Evolutionary conservation across 208 protist species (phyloP), one percentile per base, ranked within the genome.

Genomic region (Wallacemonas collosoma): DNA sequence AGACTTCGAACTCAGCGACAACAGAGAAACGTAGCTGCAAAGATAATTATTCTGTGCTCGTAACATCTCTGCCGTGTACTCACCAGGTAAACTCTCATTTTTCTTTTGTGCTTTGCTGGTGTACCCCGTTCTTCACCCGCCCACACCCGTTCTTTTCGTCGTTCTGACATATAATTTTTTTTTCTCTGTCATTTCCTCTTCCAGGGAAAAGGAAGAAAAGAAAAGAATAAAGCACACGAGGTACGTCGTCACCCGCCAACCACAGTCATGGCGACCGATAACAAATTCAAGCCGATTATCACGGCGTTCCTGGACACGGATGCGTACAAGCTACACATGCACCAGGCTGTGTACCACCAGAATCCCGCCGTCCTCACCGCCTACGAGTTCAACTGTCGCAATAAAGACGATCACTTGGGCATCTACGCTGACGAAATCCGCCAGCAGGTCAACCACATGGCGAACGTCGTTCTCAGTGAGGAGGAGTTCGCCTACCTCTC

Each of bases 311-410:
- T 96, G 51, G 91, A 96, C 80, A 96, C 91, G 17, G 91, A 96
- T 76, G 89, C 88, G 43, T 96, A 96, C 78, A 96, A 96, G 70
- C 72, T 96, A 62, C 89, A 96, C 79, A 96, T 96, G 91, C 91
- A 96, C 68, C 91, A 96, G 69, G 91, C 89, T 9, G 87, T 96
- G 5, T 90, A 93, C 65, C 91, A 94, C 70, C 67, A 91, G 41
- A 73, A 89, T 69, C 81, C 79, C 7, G 67, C 68, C 8, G 85
- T 93, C 3, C 14, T 70, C 26, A 65, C 84, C 15, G 66, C 75
- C 11, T 94, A 88, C 71, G 83, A 93, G 79, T 93, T 96, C 76
- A 75, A 79, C 65, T 93, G 85, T 76, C 88, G 91, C 41, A 86
- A 94, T 77, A 72, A 78, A 47, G 73, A 85, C n/a, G 89, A 93